These are phyloP conservation scores for Cynara cardunculus DNA, from an alignment of 129 eudicot species.

Conservation along the genomic window DNA sequence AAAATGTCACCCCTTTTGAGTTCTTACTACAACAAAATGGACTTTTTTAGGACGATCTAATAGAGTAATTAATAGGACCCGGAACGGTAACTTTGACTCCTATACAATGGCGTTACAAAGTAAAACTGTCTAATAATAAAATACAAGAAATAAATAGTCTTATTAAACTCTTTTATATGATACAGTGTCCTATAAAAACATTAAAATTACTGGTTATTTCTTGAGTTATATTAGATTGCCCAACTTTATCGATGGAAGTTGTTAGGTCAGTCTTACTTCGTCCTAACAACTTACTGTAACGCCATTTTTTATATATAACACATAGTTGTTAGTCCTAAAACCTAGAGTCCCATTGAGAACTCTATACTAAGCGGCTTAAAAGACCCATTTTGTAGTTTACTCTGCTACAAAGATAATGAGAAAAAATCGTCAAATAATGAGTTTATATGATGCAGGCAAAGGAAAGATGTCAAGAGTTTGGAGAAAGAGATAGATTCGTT, in stretches of 20 bases:
- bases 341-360: background rate
- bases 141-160: background rate
- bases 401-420: background rate
- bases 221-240: background rate
- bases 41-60: background rate
- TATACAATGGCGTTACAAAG: too few species aligned
- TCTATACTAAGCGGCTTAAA: background rate
- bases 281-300: background rate
- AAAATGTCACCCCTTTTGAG: background rate
- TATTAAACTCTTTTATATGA: background rate
- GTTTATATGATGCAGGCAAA: conserved; percentile 11
- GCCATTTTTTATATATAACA: background rate
- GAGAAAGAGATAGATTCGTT: conserved; percentile 75
- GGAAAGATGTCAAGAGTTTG: conserved; percentile 45
- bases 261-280: background rate
- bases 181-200: background rate
- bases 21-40: background rate
- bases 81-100: background rate
- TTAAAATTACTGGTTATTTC: background rate
- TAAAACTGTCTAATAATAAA: background rate
- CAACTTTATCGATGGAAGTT: background rate
- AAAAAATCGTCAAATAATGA: background rate
- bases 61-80: background rate
- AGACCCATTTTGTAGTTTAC: background rate
- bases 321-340: background rate